Base-by-base conservation (phyloP, 2,329 filamentous ascomycete genomes). In the Rutstroemia sp. region DNA sequence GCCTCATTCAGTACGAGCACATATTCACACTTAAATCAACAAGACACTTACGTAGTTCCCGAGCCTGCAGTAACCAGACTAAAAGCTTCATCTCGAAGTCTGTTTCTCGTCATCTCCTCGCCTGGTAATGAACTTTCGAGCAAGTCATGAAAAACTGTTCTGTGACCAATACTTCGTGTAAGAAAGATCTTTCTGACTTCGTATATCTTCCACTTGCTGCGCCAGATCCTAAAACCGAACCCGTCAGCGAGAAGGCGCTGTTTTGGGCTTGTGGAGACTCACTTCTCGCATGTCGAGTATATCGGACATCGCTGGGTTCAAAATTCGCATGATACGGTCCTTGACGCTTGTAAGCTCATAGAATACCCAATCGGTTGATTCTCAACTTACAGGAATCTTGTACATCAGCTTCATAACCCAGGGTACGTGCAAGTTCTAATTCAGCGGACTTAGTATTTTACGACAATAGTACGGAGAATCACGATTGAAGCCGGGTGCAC, bases 51-150 rank as follows among this genome's bases (percentile, higher is more conserved):
- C 49, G 65, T 68, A 0, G 71, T 74, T 44, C 72, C 70, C 34
- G 67, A 69, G 1, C 70, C 72, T 3, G 71, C 72, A 0, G 38
- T 55, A 8, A 61, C 64, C 10, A 70, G 64, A 1, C 71, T 41
- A 1, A 63, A 59, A 16, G 63, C 66, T 18, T 74, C 72, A 2
- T 67, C 61, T 5, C 60, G 59, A 3, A 74, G 58, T 0, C 72
- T 64, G 4, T 54, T 34, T 1, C 64, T 21, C 0, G 63, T 60
- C 58, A 71, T 72, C 37, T 74, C 72, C 4, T 57, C 19, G 1
- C 58, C 42, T 2, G 71, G 68, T 0, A 74, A 65, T 16, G 58
- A 47, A 30, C 55, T 61, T 27, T 61, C 50, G 3, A 62, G 18
- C 1, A 61, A 21, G 16, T 58, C 59, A 45, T 56, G 52, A 39